Evolutionary conservation across 768 basidiomycete genomes (phyloP).

Genomic region (Boletus subcaerulescens): DNA sequence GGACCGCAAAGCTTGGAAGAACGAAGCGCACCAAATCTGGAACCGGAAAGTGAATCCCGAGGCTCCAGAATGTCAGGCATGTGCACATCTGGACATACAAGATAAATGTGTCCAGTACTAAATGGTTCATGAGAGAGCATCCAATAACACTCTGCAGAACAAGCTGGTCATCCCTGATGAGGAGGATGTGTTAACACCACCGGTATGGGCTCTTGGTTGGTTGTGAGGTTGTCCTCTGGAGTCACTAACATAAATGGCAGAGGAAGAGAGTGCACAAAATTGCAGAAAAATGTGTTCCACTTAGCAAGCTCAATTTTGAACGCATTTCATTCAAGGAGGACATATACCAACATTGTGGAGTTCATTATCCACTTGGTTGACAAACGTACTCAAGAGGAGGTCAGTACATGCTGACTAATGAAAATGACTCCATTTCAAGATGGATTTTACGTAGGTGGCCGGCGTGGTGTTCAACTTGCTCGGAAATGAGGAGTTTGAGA

Average conservation of each 20-base stretch:
- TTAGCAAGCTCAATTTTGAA: rapidly evolving
- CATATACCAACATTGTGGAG: neutral
- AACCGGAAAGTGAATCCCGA: neutral
- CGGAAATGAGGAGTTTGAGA: rapidly evolving
- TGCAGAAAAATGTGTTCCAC: neutral
- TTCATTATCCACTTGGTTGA: neutral
- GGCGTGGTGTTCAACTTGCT: neutral
- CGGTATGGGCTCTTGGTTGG: neutral
- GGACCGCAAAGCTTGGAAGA: neutral
- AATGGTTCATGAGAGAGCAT: neutral
- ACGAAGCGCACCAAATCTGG: rapidly evolving
- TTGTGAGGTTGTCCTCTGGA: no score
- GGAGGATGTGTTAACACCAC: neutral
- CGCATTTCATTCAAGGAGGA: neutral
- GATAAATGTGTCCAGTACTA: neutral
- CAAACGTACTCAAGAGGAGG: neutral
- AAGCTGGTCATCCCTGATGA: neutral
- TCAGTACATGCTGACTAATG: neutral
- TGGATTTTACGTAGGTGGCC: neutral
- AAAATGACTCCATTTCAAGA: no score
- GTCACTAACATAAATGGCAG: no score
- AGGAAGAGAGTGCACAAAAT: no score
- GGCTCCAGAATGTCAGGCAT: neutral
- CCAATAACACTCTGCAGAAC: neutral
- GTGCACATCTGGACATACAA: neutral